Conservation (phyloP, 495 filamentous ascomycete species). For the Lophiostoma macrostomum region DNA sequence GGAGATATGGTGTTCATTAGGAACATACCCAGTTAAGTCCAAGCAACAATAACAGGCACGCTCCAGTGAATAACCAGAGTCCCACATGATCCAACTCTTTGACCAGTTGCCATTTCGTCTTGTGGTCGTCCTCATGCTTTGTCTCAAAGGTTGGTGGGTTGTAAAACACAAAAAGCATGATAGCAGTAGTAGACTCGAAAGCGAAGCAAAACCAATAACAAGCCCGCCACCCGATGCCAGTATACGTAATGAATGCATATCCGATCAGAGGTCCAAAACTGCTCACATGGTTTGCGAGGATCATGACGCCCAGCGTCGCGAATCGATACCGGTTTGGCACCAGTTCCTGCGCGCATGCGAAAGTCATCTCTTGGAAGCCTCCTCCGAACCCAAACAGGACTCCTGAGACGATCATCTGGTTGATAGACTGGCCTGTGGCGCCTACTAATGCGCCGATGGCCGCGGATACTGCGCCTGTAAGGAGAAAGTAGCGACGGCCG, state of each 20-base stretch:
- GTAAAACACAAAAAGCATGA: constrained; percentile 6
- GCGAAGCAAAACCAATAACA: constrained; percentile 7
- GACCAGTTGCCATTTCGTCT: constrained; percentile 3
- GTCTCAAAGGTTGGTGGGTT: constrained; percentile 5
- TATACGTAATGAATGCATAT: constrained; percentile 4
- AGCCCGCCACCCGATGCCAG: constrained; percentile 2
- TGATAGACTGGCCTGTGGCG: constrained; percentile 26
- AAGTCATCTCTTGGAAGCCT: constrained; percentile 17
- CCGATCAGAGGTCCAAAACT: not conserved
- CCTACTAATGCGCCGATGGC: constrained; percentile 21
- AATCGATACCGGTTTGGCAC: constrained; percentile 19
- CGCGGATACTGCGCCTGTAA: not conserved
- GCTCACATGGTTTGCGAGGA: not conserved
- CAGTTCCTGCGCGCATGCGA: constrained; percentile 22
- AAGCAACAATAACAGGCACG: constrained; percentile 2
- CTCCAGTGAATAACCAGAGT: not conserved
- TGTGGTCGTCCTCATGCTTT: not conserved
- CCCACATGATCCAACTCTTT: constrained; percentile 8
- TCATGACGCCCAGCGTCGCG: constrained; percentile 1
- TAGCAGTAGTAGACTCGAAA: not conserved
- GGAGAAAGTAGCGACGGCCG: constrained; percentile 9
- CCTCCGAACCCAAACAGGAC: constrained; percentile 25
- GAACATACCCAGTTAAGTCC: constrained; percentile 10
- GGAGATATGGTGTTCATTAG: too few species aligned
- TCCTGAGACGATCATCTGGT: constrained; percentile 25